Base-by-base conservation (phyloP, 108 stramenopile species). In the Conticribra guillardii region DNA sequence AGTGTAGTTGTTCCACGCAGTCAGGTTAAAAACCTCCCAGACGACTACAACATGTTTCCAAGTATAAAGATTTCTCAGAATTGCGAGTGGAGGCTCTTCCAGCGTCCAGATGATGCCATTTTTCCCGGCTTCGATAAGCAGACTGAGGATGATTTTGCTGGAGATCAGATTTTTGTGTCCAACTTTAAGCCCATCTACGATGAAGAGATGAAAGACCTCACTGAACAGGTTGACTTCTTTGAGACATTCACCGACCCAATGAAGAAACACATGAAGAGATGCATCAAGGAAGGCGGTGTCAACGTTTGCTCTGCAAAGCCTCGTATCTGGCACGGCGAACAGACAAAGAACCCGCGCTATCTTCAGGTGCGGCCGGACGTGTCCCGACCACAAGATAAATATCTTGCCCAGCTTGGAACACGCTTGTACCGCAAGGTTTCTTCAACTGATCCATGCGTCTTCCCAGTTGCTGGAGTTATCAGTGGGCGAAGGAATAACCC, bases 31-130 rank as follows among this genome's bases (percentile, higher is more conserved):
- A 73, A 68, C 24, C 48, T 85, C 2, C 84, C 81, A 0, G 49
- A 15, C 9, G 84, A 85, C 8, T 85, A 85, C 59, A 49, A 60
- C 4, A 62, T 46, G 53, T 82, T 81, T 58, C 77, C 73, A 8
- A 73, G 67, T 51, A 32, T 85, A 8, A 85, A 85, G 58, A 82
- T 85, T 29, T 47, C 74, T 0, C 72, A 85, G 55, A 85, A 85
- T 55, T 82, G 81, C 49, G 84, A 85, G 34, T 85, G 81, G 81
- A 69, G 84, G 15, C 78, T 85, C 48, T 85, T 85, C 74, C 84
- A 85, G 51, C 67, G 84, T 18, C 84, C 84, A 3, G 84, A 82
- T 32, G 84, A 85, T 59, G 84, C 84, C 22, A 82, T 85, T 30
- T 60, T 55, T 55, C 84, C 84, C 49, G 84, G 84, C 0, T 85